These are phyloP conservation scores for Gastrodia elata DNA, from an alignment of 106 monocot genomes.

Conservation along the genomic window DNA sequence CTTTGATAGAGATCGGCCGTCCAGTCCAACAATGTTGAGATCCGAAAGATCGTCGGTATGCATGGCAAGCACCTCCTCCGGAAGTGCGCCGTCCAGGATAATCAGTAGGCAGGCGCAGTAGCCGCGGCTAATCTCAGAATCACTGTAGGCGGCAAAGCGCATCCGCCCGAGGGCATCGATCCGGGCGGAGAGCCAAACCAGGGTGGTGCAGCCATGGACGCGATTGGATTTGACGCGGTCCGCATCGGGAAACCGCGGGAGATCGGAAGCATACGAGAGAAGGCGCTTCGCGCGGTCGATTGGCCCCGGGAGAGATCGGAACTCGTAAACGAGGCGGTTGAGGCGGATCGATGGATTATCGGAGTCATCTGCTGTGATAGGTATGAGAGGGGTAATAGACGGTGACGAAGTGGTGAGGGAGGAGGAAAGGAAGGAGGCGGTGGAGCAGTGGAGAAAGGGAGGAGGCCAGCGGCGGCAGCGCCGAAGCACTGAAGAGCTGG, in stretches of 20 bases:
- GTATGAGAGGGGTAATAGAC: conserved; percentile 1
- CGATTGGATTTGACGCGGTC: conserved; percentile 47
- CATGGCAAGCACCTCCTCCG: conserved; percentile 74
- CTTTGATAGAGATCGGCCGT: conserved; percentile 46
- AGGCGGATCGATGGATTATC: conserved; percentile 23
- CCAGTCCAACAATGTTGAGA: conserved; percentile 43
- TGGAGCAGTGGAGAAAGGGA: conserved; percentile 1
- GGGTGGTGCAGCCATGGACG: conserved; percentile 93
- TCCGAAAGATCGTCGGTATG: conserved; percentile 55
- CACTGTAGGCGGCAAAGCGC: conserved; percentile 73
- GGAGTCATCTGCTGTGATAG: conserved; percentile 1
- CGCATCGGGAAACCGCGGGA: conserved; percentile 36
- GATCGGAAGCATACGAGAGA: conserved; percentile 53
- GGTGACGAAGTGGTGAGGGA: conserved; percentile 10
- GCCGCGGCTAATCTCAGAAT: conserved; percentile 88
- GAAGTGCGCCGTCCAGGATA: conserved; percentile 59
- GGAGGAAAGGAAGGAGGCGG: conserved; percentile 4
- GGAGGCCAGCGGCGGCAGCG: background rate
- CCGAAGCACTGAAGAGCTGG: background rate
- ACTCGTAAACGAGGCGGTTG: conserved; percentile 48
- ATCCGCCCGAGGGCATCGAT: conserved; percentile 38
- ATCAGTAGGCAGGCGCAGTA: conserved; percentile 74
- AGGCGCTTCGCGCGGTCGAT: conserved; percentile 79
- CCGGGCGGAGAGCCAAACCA: conserved; percentile 56
- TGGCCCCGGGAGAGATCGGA: conserved; percentile 43